These are phyloP conservation scores for Jacaranda copaia DNA, from an alignment of 257 asterid genomes.

Conservation along the genomic window DNA sequence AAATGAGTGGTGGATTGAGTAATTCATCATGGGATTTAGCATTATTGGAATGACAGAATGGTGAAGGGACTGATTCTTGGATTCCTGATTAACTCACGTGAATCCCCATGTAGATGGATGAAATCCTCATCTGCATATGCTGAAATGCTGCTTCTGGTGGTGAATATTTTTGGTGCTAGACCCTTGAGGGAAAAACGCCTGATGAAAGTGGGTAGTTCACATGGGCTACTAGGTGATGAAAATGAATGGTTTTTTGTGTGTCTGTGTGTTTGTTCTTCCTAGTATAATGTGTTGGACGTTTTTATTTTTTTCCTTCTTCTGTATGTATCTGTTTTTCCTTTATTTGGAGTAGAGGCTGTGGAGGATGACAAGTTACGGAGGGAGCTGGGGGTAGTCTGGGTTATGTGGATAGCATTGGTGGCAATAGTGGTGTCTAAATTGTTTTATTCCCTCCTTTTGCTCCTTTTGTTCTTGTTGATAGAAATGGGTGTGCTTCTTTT, in stretches of 20 bases:
- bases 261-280: too few species aligned
- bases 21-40: constrained; percentile 25
- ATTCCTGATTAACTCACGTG: too few species aligned
- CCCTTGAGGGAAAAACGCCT: too few species aligned
- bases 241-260: too few species aligned
- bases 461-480: not conserved
- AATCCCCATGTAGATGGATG: too few species aligned
- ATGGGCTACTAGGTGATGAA: not conserved
- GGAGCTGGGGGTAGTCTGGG: constrained; percentile 2
- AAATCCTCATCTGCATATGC: too few species aligned
- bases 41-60: not conserved
- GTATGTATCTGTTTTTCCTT: constrained; percentile 9
- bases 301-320: not conserved
- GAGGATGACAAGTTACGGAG: constrained; percentile 10
- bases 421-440: not conserved
- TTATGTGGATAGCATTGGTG: constrained; percentile 1
- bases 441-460: not conserved
- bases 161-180: too few species aligned
- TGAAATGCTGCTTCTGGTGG: too few species aligned
- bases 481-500: not conserved
- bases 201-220: too few species aligned
- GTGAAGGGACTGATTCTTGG: not conserved
- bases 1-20: constrained; percentile 9
- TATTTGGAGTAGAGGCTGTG: not conserved
- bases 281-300: too few species aligned